Evolutionary conservation across 768 basidiomycete genomes (phyloP).

Genomic region (Panaeolus papilionaceus): DNA sequence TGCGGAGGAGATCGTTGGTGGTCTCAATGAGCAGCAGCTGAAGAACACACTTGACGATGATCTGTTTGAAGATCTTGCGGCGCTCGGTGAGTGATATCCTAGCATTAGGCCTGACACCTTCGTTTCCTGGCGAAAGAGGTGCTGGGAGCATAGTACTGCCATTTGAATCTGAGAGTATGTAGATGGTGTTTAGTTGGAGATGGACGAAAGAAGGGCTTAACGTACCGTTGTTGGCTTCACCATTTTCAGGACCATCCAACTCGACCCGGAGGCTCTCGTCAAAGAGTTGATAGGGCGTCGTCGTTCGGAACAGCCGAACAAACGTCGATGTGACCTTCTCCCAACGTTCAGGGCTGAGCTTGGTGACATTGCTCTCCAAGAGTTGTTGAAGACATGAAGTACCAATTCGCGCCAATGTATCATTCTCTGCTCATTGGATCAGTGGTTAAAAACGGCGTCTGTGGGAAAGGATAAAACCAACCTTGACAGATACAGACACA

Average conservation of each 20-base stretch:
- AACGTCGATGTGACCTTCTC: conserved; percentile 92
- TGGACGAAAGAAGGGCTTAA: not conserved
- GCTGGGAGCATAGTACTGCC: conserved; percentile 82
- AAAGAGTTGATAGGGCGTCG: conserved; percentile 96
- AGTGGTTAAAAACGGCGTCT: conserved; percentile 8
- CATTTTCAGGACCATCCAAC: conserved; percentile 68
- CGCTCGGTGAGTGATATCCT: conserved; percentile 72
- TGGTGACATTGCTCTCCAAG: conserved; percentile 89
- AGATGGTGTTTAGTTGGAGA: conserved; percentile 7
- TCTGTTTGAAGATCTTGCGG: conserved; percentile 93
- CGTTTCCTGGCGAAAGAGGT: conserved; percentile 81
- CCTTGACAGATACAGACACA: conserved; percentile 99
- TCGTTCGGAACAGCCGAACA: conserved; percentile 95
- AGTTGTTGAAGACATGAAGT: conserved; percentile 98
- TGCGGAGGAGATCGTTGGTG: conserved; percentile 93
- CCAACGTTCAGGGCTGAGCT: conserved; percentile 86
- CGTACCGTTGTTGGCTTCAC: conserved; percentile 50
- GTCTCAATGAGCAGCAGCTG: conserved; percentile 97
- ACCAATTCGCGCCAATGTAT: conserved; percentile 95
- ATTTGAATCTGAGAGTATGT: conserved; percentile 55
- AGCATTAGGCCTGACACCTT: conserved; percentile 48
- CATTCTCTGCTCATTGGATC: conserved; percentile 73
- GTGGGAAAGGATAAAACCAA: conserved; percentile 41
- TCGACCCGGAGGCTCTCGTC: conserved; percentile 91
- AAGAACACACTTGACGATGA: conserved; percentile 99